Base-by-base conservation (phyloP, 202 grass and related monocot genomes). In the Brachypodium distachyon region DNA sequence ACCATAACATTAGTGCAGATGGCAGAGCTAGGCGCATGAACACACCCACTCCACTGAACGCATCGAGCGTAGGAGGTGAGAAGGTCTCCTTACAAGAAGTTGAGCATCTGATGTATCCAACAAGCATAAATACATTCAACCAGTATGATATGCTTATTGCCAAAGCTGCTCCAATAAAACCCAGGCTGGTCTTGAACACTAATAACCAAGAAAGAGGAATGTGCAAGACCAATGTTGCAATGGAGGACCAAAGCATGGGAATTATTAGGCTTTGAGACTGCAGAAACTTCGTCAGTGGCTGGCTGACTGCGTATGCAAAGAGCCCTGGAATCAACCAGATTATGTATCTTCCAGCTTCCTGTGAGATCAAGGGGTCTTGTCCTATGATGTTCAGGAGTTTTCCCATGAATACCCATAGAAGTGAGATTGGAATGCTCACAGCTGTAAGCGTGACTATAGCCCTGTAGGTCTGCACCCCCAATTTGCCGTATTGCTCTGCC, bases 1-100 rank as follows among this genome's bases (percentile, higher is more conserved):
- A 97, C 94, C 94, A 97, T 72, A 94, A 59, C 94, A 97, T 97
- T 46, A 92, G 42, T 25, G 90, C 88, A 69, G 94, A 97, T 25
- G 94, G 88, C 12, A 97, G 57, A 73, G 94, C 94, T 36, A 97
- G 11, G n/a, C 73, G 61, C 39, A 97, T 48, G 76, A 91, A 97
- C 51, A 91, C 38, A 23, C 63, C 77, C 27, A 94, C 81, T 49
- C 82, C 91, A 71, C 53, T 87, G 55, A 97, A 94, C 34, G 86
- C 83, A 57, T 90, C 88, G 36, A 61, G 52, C 47, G 86, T 83
- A 25, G 90, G 72, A 68, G 50, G 66, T 0, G 84, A 73, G 18
- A 80, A 73, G 52, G 91, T 89, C 25, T 38, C 64, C 72, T 77
- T 83, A 74, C 88, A 89, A 64, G 88, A 85, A 46, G 32, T 28